Evolutionary conservation across 805 yeast genomes (phyloP).

Genomic region (Starmerella cellae): DNA sequence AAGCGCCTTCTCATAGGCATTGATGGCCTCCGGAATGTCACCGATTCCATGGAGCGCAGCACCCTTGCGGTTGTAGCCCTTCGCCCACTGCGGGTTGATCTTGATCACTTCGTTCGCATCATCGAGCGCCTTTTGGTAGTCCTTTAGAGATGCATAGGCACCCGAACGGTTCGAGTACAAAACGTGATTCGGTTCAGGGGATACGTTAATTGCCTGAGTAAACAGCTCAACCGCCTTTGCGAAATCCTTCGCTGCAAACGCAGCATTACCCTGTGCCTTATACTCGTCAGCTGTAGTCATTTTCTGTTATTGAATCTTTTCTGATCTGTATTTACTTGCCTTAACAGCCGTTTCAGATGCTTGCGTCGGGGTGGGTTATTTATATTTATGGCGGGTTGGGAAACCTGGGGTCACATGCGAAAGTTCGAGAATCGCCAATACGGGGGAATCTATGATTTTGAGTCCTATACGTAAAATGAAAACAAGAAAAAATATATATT

Average conservation of each 20-base stretch:
- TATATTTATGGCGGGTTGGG: background rate
- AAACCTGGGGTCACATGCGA: constrained; percentile 1
- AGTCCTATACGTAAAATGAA: too few relatives aligned
- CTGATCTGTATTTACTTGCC: background rate
- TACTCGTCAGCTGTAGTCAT: constrained; percentile 21
- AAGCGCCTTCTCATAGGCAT: constrained; percentile 82
- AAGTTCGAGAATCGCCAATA: constrained; percentile 4
- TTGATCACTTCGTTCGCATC: constrained; percentile 79
- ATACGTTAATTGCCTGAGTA: constrained; percentile 66
- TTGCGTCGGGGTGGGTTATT: background rate
- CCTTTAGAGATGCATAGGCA: constrained; percentile 63
- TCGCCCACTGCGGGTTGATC: constrained; percentile 82
- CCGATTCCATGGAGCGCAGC: constrained; percentile 88
- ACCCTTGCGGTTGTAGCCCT: constrained; percentile 86
- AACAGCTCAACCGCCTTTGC: constrained; percentile 66
- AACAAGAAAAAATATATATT: too few relatives aligned
- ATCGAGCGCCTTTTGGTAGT: constrained; percentile 58
- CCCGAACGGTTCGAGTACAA: constrained; percentile 91
- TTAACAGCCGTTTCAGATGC: too few relatives aligned
- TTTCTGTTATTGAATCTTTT: too few relatives aligned
- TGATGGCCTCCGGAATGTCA: constrained; percentile 80
- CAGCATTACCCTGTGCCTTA: constrained; percentile 88
- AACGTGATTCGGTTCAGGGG: constrained; percentile 78
- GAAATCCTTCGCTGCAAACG: constrained; percentile 78
- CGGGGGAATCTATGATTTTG: too few relatives aligned